Evolutionary conservation across 345 rosid genomes (phyloP).

Genomic region (Salix arbutifolia): DNA sequence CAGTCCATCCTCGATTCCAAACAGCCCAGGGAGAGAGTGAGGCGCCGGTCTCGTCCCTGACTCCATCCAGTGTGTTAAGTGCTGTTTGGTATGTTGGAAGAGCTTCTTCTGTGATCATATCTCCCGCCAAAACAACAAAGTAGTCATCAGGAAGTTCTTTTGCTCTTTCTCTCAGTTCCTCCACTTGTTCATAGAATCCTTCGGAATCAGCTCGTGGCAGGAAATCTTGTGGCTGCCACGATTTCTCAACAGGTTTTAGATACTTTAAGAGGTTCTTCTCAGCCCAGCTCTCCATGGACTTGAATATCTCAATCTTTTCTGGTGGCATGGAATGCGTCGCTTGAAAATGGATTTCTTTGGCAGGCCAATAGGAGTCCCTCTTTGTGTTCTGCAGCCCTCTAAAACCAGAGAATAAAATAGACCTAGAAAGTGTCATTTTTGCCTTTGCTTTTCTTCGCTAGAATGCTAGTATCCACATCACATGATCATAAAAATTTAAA

Average conservation of each 20-base stretch:
- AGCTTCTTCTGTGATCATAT: constrained; percentile 29
- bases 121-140: constrained; percentile 30
- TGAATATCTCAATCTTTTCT: constrained; percentile 22
- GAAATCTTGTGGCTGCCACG: constrained; percentile 32
- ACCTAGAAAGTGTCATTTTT: background rate
- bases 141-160: constrained; percentile 32
- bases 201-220: constrained; percentile 20
- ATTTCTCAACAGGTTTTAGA: constrained; percentile 29
- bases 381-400: constrained; percentile 10
- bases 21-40: constrained; percentile 44
- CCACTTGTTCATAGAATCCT: constrained; percentile 20
- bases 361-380: constrained; percentile 4
- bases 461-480: too few species aligned
- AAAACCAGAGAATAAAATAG: background rate
- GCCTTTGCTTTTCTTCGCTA: too few species aligned
- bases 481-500: constrained; percentile 11
- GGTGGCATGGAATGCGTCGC: constrained; percentile 21
- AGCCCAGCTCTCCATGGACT: constrained; percentile 22
- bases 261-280: constrained; percentile 13
- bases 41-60: constrained; percentile 29
- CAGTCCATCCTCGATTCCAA: constrained; percentile 64
- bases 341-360: constrained; percentile 17
- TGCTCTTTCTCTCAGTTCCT: constrained; percentile 22
- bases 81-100: constrained; percentile 28
- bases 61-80: constrained; percentile 15